These are phyloP conservation scores for Metschnikowia henanensis DNA, from an alignment of 805 yeast genomes.

Conservation along the genomic window DNA sequence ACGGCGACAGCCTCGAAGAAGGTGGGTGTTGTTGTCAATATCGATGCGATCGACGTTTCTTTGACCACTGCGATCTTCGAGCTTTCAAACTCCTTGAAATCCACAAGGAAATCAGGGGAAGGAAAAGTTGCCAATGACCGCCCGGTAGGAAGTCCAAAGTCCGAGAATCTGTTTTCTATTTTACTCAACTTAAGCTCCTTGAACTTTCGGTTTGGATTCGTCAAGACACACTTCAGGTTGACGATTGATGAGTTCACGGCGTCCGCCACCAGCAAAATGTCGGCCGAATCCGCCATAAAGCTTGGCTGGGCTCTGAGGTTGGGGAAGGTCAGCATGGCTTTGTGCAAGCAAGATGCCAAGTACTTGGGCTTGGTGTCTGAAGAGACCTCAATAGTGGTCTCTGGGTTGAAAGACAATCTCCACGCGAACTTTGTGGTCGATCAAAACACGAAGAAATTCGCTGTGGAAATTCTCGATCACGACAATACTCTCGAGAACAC, in stretches of 20 bases:
- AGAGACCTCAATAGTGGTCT: slow-evolving; percentile 4
- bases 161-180: not conserved
- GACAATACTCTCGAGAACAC: slow-evolving; percentile 1
- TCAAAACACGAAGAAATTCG: slow-evolving; percentile 3
- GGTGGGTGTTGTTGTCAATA: slow-evolving; percentile 4
- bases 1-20: not conserved
- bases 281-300: not conserved
- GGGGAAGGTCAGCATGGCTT: slow-evolving; percentile 1
- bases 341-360: slow-evolving; percentile 1
- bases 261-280: not conserved
- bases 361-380: slow-evolving; percentile 1
- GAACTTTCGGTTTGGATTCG: slow-evolving; percentile 5
- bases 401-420: not conserved
- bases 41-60: slow-evolving; percentile 10
- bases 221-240: slow-evolving; percentile 10
- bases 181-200: slow-evolving; percentile 10
- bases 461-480: slow-evolving; percentile 9
- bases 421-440: slow-evolving; percentile 1
- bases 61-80: slow-evolving; percentile 5
- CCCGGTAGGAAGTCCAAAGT: not conserved
- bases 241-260: not conserved
- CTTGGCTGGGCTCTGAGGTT: slow-evolving; percentile 8
- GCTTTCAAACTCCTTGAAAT: not conserved
- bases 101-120: not conserved
- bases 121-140: not conserved